Base-by-base conservation (phyloP, 1,284 basidiomycete species). In the Anthracocystis panici-leucophaei region DNA sequence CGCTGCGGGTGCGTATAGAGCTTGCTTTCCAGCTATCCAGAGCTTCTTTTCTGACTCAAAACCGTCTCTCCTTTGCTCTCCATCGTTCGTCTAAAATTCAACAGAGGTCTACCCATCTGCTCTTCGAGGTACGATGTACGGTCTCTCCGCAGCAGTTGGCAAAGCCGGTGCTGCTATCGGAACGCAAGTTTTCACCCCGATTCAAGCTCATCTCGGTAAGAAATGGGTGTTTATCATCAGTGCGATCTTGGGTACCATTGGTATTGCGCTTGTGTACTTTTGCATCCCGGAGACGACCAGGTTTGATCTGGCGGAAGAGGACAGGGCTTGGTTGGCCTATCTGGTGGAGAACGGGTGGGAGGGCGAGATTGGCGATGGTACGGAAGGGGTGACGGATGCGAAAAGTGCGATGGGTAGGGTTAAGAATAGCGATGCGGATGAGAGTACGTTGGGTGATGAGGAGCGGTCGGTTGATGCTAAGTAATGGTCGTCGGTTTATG, bases 91-190 rank as follows among this genome's bases (percentile, higher is more conserved):
- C 12, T 33, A 2, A 33, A 8, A 2, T 6, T 33, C 5, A 33
- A 33, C 33, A 4, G 80, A 91, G 88, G 54, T 59, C 5, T 81
- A 75, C 29, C 77, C 79, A 0, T 69, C 75, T 0, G 51, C 77
- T 0, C 38, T 80, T 3, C 49, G 79, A n/a, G 79, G 73, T 0
- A 71, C 73, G 0, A 62, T 63, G 38, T 81, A 79, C 73, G 91
- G 91, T 5, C 79, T 93, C 53, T 84, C 82, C 7, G 85, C 91
- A 11, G 91, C 91, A 0, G 85, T 92, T 8, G 92, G 91, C 6
- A 93, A 93, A 82, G 88, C 90, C 0, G 92, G 92, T 6, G 92
- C 92, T 8, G 92, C 91, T 18, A 79, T 92, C 58, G 92, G 92
- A 3, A 92, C 91, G 0, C 91, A 93, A 82, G 91, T 88, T 1